phyloP scores from a whole-genome alignment of 495 filamentous ascomycete species.

The Penicillium paxilli region DNA sequence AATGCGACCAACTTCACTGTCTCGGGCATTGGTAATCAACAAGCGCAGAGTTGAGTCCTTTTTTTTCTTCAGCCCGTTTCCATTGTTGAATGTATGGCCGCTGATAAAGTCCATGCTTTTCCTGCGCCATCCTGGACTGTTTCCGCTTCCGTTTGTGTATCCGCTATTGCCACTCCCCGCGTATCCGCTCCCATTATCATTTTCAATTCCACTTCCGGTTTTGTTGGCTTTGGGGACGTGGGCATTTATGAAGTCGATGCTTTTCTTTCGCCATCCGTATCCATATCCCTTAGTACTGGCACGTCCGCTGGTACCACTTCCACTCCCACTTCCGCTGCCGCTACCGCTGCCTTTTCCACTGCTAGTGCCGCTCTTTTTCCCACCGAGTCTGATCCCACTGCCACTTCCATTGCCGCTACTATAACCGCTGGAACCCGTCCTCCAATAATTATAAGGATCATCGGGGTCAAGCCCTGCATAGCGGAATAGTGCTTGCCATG shows the following conservation, averaged over 20 bases:
- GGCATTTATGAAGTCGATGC: neutral
- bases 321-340: slow-evolving; percentile 1
- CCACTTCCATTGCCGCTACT: neutral
- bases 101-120: slow-evolving; percentile 9
- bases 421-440: neutral
- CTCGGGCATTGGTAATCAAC: slow-evolving; percentile 39
- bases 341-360: neutral
- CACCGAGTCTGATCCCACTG: neutral
- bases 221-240: neutral
- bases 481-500: slow-evolving; percentile 60
- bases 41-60: slow-evolving; percentile 24
- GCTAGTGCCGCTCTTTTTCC: neutral
- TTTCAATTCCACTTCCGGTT: neutral
- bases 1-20: slow-evolving; percentile 39
- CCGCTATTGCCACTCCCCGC: neutral
- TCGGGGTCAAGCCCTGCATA: slow-evolving; percentile 42
- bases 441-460: slow-evolving; percentile 2
- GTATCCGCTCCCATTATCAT: neutral
- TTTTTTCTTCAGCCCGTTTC: slow-evolving; percentile 3
- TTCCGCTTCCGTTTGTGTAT: neutral
- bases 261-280: neutral
- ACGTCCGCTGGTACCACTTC: slow-evolving; percentile 6
- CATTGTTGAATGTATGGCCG: neutral
- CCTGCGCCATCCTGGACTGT: slow-evolving; percentile 1
- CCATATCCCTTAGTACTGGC: neutral